Evolutionary conservation across 2,329 filamentous ascomycete genomes (phyloP).

Genomic region (Pezizomycotina sp.): DNA sequence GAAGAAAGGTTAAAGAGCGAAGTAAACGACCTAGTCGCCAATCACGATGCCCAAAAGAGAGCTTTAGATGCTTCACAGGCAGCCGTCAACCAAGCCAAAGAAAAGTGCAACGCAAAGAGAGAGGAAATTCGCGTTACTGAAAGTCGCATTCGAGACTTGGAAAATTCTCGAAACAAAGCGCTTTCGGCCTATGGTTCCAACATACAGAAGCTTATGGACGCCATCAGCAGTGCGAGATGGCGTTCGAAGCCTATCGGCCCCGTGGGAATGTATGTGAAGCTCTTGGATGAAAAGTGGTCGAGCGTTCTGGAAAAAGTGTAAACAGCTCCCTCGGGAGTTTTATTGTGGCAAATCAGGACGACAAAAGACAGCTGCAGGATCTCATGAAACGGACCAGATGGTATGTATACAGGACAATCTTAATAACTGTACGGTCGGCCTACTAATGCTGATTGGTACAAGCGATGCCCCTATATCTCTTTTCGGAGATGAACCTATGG

Average conservation of each 20-base stretch:
- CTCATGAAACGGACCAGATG: constrained; percentile 44
- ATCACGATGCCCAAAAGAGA: no score
- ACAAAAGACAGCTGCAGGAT: constrained; percentile 50
- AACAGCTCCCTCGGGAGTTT: constrained; percentile 58
- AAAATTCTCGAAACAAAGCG: constrained; percentile 23
- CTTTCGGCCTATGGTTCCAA: constrained; percentile 21
- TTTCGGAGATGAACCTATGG: constrained; percentile 37
- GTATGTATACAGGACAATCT: no score
- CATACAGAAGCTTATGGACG: constrained; percentile 46
- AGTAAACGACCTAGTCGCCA: constrained; percentile 15
- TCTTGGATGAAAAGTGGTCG: constrained; percentile 69
- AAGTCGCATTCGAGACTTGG: constrained; percentile 25
- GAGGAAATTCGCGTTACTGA: constrained; percentile 23
- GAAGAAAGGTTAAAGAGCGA: no score
- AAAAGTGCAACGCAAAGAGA: constrained; percentile 9
- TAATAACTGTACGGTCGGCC: no score
- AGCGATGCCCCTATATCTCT: no score
- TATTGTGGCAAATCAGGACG: constrained; percentile 59
- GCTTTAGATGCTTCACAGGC: no score
- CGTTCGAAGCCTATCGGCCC: constrained; percentile 70
- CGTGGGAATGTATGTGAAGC: constrained; percentile 57
- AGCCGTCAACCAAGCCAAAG: no score
- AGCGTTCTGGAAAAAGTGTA: constrained; percentile 61
- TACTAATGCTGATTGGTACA: no score
- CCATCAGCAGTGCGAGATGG: constrained; percentile 51